These are phyloP conservation scores for Dothideomycetidae sp. DNA, from an alignment of 2,329 filamentous ascomycete genomes.

Conservation along the genomic window DNA sequence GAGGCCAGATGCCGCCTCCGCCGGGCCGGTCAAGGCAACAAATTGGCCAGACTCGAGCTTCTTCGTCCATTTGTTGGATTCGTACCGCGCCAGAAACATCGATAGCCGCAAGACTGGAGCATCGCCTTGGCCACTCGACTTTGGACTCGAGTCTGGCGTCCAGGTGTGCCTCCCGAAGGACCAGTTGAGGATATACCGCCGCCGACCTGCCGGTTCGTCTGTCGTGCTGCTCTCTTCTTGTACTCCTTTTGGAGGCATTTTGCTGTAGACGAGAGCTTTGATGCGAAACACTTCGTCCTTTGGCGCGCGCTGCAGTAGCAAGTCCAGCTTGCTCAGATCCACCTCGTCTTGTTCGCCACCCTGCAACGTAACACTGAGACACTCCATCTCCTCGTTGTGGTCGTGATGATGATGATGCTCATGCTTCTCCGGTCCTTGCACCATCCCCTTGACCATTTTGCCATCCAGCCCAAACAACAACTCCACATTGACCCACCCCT, in stretches of 20 bases:
- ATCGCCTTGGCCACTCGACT: conserved; percentile 13
- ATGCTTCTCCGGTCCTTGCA: conserved; percentile 23
- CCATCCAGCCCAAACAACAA: conserved; percentile 81
- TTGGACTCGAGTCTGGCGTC: conserved; percentile 39
- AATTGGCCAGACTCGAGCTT: conserved; percentile 39
- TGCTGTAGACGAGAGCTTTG: conserved; percentile 50
- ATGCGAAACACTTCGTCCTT: conserved; percentile 96
- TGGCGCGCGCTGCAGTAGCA: conserved; percentile 56
- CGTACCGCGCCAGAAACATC: conserved; percentile 57
- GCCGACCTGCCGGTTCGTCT: conserved; percentile 24
- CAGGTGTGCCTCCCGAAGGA: conserved; percentile 94
- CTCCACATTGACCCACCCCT: conserved; percentile 62
- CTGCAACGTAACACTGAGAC: conserved; percentile 61
- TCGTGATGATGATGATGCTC: conserved; percentile 25
- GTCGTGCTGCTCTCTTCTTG: conserved; percentile 15
- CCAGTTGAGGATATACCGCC: conserved; percentile 88
- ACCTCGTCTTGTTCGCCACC: conserved; percentile 30
- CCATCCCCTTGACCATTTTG: conserved; percentile 47
- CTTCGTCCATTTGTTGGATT: conserved; percentile 65
- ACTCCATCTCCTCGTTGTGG: conserved; percentile 79
- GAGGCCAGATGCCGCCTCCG: conserved; percentile 36
- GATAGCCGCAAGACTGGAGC: conserved; percentile 51
- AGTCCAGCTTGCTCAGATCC: conserved; percentile 45
- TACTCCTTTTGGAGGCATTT: conserved; percentile 24
- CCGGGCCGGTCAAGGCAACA: conserved; percentile 15